Conservation (phyloP, 2,329 filamentous ascomycete genomes). For the Lojkania enalia region DNA sequence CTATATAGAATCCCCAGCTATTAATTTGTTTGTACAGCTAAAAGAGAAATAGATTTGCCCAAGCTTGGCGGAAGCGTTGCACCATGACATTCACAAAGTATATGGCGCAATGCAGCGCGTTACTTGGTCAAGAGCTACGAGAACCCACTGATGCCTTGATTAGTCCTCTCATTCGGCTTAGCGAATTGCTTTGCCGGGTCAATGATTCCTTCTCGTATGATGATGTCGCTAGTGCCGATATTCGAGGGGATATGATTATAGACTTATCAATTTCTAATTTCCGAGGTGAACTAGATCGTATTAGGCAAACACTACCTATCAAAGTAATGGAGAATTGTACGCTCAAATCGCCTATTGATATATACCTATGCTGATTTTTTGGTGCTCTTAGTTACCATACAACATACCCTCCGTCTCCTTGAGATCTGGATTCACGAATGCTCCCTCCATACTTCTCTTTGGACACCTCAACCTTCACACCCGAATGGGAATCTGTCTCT, state of each 20-base stretch:
- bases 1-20: neutral
- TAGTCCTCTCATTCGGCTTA: slow-evolving; percentile 19
- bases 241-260: slow-evolving; percentile 22
- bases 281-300: slow-evolving; percentile 17
- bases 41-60: slow-evolving; percentile 18
- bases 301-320: slow-evolving; percentile 13
- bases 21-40: neutral
- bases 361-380: neutral
- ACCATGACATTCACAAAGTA: slow-evolving; percentile 21
- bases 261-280: slow-evolving; percentile 21
- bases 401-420: slow-evolving; percentile 11
- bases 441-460: slow-evolving; percentile 23
- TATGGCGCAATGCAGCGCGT: slow-evolving; percentile 20
- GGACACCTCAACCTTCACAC: slow-evolving; percentile 6
- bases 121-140: slow-evolving; percentile 14
- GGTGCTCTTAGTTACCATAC: slow-evolving; percentile 10
- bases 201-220: slow-evolving; percentile 29
- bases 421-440: slow-evolving; percentile 27
- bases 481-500: neutral
- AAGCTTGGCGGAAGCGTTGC: slow-evolving; percentile 24
- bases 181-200: slow-evolving; percentile 21
- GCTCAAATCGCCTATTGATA: neutral
- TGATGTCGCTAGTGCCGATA: slow-evolving; percentile 24
- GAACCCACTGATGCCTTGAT: slow-evolving; percentile 23
- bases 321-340: slow-evolving; percentile 14